Base-by-base conservation (phyloP, 441 rosid species). In the Populus hybrid region DNA sequence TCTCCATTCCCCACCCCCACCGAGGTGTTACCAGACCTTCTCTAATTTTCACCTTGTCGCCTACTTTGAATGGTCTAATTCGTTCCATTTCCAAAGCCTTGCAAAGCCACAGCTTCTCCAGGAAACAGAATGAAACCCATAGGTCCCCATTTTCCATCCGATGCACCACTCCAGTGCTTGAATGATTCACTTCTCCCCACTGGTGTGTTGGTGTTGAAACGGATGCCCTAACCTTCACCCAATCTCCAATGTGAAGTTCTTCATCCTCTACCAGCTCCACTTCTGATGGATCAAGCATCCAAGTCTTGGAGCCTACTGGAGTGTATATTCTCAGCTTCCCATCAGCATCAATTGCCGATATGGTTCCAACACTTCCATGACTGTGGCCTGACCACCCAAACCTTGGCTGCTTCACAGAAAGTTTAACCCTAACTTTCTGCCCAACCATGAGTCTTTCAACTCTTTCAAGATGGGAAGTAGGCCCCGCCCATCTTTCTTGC, bases 1-100 rank as follows among this genome's bases (percentile, higher is more conserved):
- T 97, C 91, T 97, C 99, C 99, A 94, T 93, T 83, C 99, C 99
- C 99, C 99, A 97, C 29, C 94, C 99, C 99, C 98, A 93, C 68
- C 98, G 86, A 3, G 99, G 99, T 67, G 92, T 82, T 59, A 88
- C 91, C 82, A 97, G 78, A 53, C 94, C 97, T 24, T 88, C 97
- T 82, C 86, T 85, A 59, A 94, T 94, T 83, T 87, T 90, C 76
- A 97, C 98, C 79, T 78, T 87, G 83, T 97, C 99, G 10, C 95
- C 92, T 1, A 93, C 88, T 79, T 84, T 87, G 81, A 93, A 94
- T 20, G 95, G 90, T 74, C 97, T 88, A 63, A 94, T 77, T 64
- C 89, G 72, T 77, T 92, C 99, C 95, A 97, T 87, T 89, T 97
- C 99, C 76, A 72, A 85, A 2, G 91, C 94, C 84, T 94, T 94